These are phyloP conservation scores for Collariella sp. DNA, from an alignment of 495 filamentous ascomycete species.

Conservation along the genomic window DNA sequence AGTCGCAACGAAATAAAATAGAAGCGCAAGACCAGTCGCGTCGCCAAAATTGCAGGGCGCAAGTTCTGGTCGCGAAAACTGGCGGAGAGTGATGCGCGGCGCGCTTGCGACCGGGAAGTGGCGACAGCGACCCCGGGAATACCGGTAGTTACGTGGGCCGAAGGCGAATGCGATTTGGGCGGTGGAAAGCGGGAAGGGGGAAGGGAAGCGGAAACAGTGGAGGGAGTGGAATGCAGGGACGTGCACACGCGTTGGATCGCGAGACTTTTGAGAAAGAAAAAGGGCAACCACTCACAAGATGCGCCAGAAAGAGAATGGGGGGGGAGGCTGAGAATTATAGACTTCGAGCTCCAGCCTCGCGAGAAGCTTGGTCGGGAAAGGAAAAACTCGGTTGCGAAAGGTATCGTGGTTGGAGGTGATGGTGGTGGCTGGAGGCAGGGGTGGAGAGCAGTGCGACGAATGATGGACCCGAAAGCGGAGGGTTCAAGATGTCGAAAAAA, in stretches of 20 bases:
- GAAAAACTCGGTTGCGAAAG: constrained; percentile 21
- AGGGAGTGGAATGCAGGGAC: constrained; percentile 12
- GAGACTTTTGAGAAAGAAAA: constrained; percentile 17
- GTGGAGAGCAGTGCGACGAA: background rate
- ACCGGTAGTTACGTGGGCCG: constrained; percentile 4
- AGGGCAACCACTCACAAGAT: constrained; percentile 27
- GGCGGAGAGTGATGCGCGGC: background rate
- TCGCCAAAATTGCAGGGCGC: background rate
- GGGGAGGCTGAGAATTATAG: constrained; percentile 25
- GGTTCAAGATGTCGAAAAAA: background rate
- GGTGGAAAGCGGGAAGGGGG: constrained; percentile 10
- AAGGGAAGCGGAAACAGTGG: no score
- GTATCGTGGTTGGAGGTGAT: constrained; percentile 4
- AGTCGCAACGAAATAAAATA: background rate
- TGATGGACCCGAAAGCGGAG: constrained; percentile 1
- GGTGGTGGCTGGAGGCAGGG: constrained; percentile 18
- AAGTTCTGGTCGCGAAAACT: background rate
- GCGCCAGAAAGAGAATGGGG: constrained; percentile 15
- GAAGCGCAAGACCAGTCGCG: background rate
- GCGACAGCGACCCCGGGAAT: constrained; percentile 8
- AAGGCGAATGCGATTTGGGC: constrained; percentile 1
- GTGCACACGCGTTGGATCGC: constrained; percentile 29
- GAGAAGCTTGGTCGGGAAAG: constrained; percentile 15
- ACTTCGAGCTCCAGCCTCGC: constrained; percentile 23
- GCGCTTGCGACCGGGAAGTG: constrained; percentile 1